Base-by-base conservation (phyloP, 768 basidiomycete genomes). In the Psilocybe cyanescens region DNA sequence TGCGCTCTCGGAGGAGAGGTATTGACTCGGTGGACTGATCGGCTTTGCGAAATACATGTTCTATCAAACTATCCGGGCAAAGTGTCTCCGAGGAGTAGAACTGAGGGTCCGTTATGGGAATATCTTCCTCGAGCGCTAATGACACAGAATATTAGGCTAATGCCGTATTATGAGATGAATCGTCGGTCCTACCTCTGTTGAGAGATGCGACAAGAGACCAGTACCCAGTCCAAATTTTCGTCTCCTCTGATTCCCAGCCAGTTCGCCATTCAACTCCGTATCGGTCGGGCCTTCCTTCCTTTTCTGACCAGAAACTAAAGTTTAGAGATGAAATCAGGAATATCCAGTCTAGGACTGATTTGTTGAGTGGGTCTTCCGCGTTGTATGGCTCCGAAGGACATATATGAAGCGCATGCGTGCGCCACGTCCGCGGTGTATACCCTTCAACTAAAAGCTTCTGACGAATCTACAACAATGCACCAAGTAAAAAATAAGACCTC, bases 261-360 rank as follows among this genome's bases (percentile, higher is more conserved):
- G 80, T 74, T 55, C 85, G 80, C 93, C 94, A 95, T 67, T 88
- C 81, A 2, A 96, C 87, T 19, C 90, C 92, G 69, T 87, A 97
- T 29, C 92, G 81, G 35, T 83, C 86, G 3, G 77, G 65, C 4
- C 65, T 73, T 0, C 86, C 84, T 62, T 89, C 86, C 45, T 74
- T 80, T 69, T 89, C 86, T 0, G 90, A 94, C 95, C 95, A 96
- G 73, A 93, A 97, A 68, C 84, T 91, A 74, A 93, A 97, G 73
- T 94, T 97, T 54, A 94, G 82, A 14, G 88, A 83, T 2, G 90
- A 94, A 45, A 96, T 88, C 62, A 92, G 83, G 74, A 96, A 95
- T 60, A 96, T 89, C 94, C 94, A 96, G 75, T 95, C 79, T 30
- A 95, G 77, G 50, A 82, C 83, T 45, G 78, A 74, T 70, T 78